phyloP scores from a whole-genome alignment of 495 filamentous ascomycete species.

The Polyplosphaeria fusca region DNA sequence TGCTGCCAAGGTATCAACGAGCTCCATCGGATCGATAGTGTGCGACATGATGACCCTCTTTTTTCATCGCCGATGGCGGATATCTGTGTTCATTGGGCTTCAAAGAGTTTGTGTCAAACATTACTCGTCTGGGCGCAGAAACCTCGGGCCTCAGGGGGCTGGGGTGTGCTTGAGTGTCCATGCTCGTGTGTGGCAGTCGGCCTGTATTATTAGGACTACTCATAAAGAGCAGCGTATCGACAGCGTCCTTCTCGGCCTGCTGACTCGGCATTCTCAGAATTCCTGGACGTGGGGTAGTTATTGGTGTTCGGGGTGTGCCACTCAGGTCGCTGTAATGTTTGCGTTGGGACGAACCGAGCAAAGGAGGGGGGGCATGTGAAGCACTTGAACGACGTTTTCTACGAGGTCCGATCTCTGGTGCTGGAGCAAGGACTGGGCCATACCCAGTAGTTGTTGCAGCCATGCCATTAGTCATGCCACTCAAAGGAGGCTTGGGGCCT shows the following conservation, averaged over 20 bases:
- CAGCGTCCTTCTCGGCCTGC: slow-evolving; percentile 80
- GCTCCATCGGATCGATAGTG: background rate
- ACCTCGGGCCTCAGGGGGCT: slow-evolving; percentile 29
- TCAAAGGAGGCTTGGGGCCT: background rate
- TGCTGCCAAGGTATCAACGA: no score
- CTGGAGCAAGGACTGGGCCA: slow-evolving; percentile 26
- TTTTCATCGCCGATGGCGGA: background rate
- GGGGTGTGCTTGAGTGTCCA: slow-evolving; percentile 22
- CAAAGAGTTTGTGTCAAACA: slow-evolving; percentile 25
- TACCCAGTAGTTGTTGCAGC: slow-evolving; percentile 4
- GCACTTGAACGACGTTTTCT: slow-evolving; percentile 33
- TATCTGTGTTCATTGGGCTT: background rate
- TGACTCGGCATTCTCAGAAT: slow-evolving; percentile 57
- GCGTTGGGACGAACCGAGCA: slow-evolving; percentile 18
- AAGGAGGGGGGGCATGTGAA: slow-evolving; percentile 24
- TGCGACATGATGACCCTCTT: slow-evolving; percentile 1
- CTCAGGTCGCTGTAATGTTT: slow-evolving; percentile 33
- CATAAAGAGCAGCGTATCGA: slow-evolving; percentile 84
- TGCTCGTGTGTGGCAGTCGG: slow-evolving; percentile 24
- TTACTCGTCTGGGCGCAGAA: slow-evolving; percentile 26
- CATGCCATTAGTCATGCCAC: background rate
- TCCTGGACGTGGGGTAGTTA: slow-evolving; percentile 22
- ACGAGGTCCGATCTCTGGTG: slow-evolving; percentile 30
- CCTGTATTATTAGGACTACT: slow-evolving; percentile 74
- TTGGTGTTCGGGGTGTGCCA: slow-evolving; percentile 22